A percentile compares a stretch with the other conserved stretches of the same genome.
These are phyloP conservation scores for carrot (Daucus carota) DNA, from an alignment of 129 eudicot species.

Conservation along the genomic window DNA sequence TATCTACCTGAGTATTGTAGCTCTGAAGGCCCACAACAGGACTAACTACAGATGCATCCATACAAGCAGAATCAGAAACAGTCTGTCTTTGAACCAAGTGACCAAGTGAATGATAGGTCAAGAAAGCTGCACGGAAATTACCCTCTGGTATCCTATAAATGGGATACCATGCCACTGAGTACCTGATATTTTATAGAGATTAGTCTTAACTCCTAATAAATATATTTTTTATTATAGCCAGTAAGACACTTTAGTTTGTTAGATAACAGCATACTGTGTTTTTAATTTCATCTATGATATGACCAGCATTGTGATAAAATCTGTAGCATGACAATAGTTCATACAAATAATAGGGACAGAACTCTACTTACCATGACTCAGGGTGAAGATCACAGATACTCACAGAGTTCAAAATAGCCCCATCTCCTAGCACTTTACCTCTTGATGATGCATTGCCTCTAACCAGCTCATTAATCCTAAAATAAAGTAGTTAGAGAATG, in stretches of 20 bases:
- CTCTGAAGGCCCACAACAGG: constrained; percentile 35
- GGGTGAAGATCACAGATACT: constrained; percentile 28
- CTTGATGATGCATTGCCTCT: constrained; percentile 15
- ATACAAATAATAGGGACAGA: not conserved
- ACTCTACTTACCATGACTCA: constrained; percentile 24
- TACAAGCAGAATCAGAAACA: constrained; percentile 3
- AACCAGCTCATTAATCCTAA: constrained; percentile 28
- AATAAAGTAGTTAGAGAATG: not conserved
- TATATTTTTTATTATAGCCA: not conserved
- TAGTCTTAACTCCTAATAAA: not conserved
- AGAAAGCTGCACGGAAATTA: constrained; percentile 30
- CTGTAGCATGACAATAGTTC: not conserved
- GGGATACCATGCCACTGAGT: constrained; percentile 40
- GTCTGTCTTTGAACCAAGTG: constrained; percentile 18
- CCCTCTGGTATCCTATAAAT: constrained; percentile 36
- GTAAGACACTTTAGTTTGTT: not conserved
- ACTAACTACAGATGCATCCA: constrained; percentile 14
- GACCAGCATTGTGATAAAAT: not conserved
- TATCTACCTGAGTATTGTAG: constrained; percentile 35
- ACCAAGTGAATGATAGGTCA: constrained; percentile 39
- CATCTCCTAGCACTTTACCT: constrained; percentile 23
- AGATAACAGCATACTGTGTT: not conserved
- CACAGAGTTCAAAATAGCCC: constrained; percentile 10
- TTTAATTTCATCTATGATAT: not conserved
- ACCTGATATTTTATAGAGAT: constrained; percentile 19